These are phyloP conservation scores for Somion occarium DNA, from an alignment of 1,284 basidiomycete species.

Conservation along the genomic window DNA sequence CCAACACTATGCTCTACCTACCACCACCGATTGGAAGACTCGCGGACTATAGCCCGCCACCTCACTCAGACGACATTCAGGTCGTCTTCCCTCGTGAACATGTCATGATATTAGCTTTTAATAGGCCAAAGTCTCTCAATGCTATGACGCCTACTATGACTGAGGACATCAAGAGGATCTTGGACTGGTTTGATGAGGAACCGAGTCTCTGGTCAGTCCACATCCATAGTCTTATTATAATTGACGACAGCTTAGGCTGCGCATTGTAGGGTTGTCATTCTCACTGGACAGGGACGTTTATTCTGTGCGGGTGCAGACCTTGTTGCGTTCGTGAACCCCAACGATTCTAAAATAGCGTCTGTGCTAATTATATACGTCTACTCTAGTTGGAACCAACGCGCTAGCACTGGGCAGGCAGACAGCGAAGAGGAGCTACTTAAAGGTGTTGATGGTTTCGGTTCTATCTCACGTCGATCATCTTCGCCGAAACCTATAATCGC, in stretches of 20 bases:
- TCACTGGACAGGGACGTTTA: constrained; percentile 72
- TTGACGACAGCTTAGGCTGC: neutral
- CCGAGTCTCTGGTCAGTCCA: constrained; percentile 57
- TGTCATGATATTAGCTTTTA: constrained; percentile 69
- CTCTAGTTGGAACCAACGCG: constrained; percentile 48
- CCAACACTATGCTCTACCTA: neutral
- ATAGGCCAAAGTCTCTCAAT: constrained; percentile 71
- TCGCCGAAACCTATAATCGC: constrained; percentile 78
- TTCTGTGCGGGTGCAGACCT: constrained; percentile 86
- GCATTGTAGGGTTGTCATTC: constrained; percentile 58
- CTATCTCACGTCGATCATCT: constrained; percentile 61
- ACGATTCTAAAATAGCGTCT: too few relatives aligned
- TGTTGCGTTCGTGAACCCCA: constrained; percentile 64
- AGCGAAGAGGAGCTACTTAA: constrained; percentile 39
- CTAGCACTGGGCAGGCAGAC: constrained; percentile 38
- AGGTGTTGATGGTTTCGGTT: constrained; percentile 67
- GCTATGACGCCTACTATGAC: constrained; percentile 64
- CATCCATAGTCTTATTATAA: neutral
- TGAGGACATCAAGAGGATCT: constrained; percentile 47
- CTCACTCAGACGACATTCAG: constrained; percentile 51
- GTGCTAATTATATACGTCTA: neutral
- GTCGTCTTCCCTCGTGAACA: constrained; percentile 61
- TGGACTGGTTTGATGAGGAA: constrained; percentile 79
- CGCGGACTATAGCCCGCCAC: constrained; percentile 30
- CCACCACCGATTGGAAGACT: neutral